Conservation (phyloP, 169 alveolate species). For the Condylostoma magnum region DNA sequence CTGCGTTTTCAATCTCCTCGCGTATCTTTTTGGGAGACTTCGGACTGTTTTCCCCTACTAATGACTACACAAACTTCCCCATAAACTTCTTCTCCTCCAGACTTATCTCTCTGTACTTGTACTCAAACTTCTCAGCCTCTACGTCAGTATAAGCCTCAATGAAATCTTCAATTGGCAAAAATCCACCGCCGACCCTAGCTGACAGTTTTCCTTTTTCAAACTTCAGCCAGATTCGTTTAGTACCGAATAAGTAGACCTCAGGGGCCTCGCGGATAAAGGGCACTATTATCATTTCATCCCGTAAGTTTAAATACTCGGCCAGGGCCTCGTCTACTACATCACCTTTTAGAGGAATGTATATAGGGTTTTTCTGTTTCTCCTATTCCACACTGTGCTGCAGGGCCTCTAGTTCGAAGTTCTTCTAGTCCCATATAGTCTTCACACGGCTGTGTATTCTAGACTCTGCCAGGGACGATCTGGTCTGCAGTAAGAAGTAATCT, state of each 20-base stretch:
- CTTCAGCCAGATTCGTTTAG: conserved; percentile 46
- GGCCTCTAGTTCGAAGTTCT: conserved; percentile 4
- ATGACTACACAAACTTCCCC: conserved; percentile 26
- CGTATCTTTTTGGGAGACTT: too few species aligned
- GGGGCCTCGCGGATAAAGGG: conserved; percentile 52
- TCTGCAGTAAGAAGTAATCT: conserved; percentile 6
- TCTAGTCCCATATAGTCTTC: background rate
- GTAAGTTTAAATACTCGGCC: conserved; percentile 41
- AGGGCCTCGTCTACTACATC: conserved; percentile 51
- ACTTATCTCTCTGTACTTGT: background rate
- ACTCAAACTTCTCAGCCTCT: conserved; percentile 32
- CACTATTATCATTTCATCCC: conserved; percentile 32
- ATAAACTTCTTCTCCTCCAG: background rate
- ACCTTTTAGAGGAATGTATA: conserved; percentile 34
- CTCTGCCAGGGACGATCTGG: background rate
- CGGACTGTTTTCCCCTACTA: too few species aligned
- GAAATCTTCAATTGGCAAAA: conserved; percentile 52
- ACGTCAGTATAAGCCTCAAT: conserved; percentile 28
- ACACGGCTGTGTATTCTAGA: background rate
- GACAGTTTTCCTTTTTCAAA: conserved; percentile 45
- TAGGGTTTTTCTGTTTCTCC: conserved; percentile 1
- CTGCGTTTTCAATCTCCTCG: too few species aligned
- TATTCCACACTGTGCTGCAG: background rate
- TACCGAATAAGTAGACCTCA: conserved; percentile 60
- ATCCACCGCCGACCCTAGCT: conserved; percentile 60